Conservation (phyloP, 2,329 filamentous ascomycete genomes). For the Sporothrix variecibatus region DNA sequence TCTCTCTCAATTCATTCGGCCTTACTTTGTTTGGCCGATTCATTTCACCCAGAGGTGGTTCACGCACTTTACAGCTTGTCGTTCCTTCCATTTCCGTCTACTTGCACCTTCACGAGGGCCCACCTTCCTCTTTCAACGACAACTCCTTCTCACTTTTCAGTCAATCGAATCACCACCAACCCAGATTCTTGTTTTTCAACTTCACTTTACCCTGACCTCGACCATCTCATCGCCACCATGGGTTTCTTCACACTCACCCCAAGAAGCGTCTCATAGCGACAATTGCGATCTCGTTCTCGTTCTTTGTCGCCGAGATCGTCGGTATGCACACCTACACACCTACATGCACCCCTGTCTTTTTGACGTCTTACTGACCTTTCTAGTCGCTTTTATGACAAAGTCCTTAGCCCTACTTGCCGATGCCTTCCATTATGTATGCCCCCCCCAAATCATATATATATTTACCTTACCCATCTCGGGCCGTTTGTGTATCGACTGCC, state of each 20-base stretch:
- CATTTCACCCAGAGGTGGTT: background rate
- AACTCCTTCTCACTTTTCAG: background rate
- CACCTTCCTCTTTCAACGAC: background rate
- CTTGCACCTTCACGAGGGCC: background rate
- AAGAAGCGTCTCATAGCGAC: slow-evolving; percentile 51
- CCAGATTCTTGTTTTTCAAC: background rate
- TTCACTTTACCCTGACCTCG: background rate
- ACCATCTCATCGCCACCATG: slow-evolving; percentile 36
- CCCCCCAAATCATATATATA: background rate
- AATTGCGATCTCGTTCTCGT: slow-evolving; percentile 52
- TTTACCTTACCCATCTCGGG: slow-evolving; percentile 43
- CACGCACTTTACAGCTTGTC: background rate
- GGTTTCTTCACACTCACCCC: slow-evolving; percentile 40
- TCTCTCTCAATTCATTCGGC: background rate
- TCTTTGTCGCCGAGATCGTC: slow-evolving; percentile 55
- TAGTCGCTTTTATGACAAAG: slow-evolving; percentile 68
- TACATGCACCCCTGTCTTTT: slow-evolving; percentile 21
- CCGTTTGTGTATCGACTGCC: background rate
- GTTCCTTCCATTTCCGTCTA: slow-evolving; percentile 1
- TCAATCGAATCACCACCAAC: background rate
- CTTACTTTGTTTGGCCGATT: background rate
- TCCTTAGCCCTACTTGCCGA: slow-evolving; percentile 75
- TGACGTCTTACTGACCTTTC: background rate
- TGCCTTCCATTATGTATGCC: slow-evolving; percentile 72
- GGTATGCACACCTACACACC: slow-evolving; percentile 37